A percentile compares a stretch with the other conserved stretches of the same genome.
Conservation (phyloP, 148 eudicot genomes). For the Chenopodium album region DNA sequence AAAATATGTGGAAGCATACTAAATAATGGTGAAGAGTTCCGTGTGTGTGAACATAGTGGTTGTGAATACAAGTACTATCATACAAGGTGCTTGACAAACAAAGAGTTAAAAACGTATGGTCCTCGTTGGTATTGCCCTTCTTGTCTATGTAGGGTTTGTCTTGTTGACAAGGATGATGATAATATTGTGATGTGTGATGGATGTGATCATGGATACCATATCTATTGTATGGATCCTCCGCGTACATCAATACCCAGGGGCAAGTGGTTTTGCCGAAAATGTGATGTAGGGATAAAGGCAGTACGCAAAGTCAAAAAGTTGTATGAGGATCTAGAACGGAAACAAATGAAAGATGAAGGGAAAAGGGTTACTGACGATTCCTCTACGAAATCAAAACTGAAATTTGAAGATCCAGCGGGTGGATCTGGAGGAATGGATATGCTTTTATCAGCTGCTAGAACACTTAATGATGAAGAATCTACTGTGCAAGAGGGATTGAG, state of each 20-base stretch:
- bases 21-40: constrained; percentile 41
- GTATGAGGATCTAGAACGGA: constrained; percentile 40
- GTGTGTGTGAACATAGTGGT: constrained; percentile 63
- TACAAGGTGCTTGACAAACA: constrained; percentile 61
- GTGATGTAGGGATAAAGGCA: constrained; percentile 53
- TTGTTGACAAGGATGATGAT: constrained; percentile 70
- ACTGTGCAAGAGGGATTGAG: constrained; percentile 23
- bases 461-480: constrained; percentile 56
- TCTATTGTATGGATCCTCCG: constrained; percentile 86
- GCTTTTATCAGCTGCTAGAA: constrained; percentile 78
- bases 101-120: constrained; percentile 58
- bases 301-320: constrained; percentile 51
- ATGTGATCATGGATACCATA: constrained; percentile 90
- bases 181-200: constrained; percentile 83
- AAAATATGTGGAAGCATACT: constrained; percentile 50
- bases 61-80: constrained; percentile 76
- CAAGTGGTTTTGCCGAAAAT: constrained; percentile 81
- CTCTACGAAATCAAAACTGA: constrained; percentile 23
- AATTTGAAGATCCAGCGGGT: constrained; percentile 26
- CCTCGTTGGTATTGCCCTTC: constrained; percentile 93
- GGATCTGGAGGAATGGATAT: constrained; percentile 74
- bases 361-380: constrained; percentile 9
- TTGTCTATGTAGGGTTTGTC: constrained; percentile 85
- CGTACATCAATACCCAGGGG: constrained; percentile 55
- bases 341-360: constrained; percentile 31